Percentiles rank a stretch among this genome's conserved stretches.
Evolutionary conservation across 2,329 filamentous ascomycete species (phyloP).

Genomic region (Ophiostoma sp.): DNA sequence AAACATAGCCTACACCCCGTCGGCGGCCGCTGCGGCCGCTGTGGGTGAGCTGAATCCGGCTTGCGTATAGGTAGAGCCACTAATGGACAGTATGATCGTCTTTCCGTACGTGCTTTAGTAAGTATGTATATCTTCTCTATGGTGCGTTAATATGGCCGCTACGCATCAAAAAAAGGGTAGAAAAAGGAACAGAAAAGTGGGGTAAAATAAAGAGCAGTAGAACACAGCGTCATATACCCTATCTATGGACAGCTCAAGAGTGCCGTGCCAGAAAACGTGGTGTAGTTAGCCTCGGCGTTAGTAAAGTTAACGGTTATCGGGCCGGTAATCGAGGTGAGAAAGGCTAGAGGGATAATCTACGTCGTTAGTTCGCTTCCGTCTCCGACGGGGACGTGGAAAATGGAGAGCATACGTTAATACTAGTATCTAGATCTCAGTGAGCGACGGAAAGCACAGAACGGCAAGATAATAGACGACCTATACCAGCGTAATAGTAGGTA

Average conservation of each 20-base stretch:
- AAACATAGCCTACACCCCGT: conserved; percentile 69
- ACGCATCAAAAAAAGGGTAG: not conserved
- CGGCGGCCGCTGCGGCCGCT: conserved; percentile 57
- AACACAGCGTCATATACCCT: conserved; percentile 49
- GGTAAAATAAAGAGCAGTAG: not conserved
- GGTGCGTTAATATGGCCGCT: not conserved
- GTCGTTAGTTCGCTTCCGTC: not conserved
- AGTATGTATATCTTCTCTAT: conserved; percentile 50
- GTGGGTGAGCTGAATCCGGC: conserved; percentile 60
- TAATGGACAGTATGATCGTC: conserved; percentile 70
- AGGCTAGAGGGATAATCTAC: conserved; percentile 64
- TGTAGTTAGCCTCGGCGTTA: conserved; percentile 61
- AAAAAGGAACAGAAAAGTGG: not conserved
- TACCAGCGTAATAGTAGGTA: conserved; percentile 59
- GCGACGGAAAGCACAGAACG: not conserved
- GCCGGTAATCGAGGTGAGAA: conserved; percentile 59
- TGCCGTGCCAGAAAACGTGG: conserved; percentile 55
- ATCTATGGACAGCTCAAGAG: conserved; percentile 64
- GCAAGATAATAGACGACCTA: not conserved
- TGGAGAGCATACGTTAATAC: too few species aligned
- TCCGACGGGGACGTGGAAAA: conserved; percentile 32
- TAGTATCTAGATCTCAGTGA: not conserved
- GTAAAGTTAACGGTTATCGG: conserved; percentile 61
- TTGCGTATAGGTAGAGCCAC: conserved; percentile 68
- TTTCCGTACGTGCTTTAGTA: conserved; percentile 66